Evolutionary conservation across 257 asterid genomes (phyloP), one percentile per base, ranked within the genome.

Genomic region (Striga asiatica): DNA sequence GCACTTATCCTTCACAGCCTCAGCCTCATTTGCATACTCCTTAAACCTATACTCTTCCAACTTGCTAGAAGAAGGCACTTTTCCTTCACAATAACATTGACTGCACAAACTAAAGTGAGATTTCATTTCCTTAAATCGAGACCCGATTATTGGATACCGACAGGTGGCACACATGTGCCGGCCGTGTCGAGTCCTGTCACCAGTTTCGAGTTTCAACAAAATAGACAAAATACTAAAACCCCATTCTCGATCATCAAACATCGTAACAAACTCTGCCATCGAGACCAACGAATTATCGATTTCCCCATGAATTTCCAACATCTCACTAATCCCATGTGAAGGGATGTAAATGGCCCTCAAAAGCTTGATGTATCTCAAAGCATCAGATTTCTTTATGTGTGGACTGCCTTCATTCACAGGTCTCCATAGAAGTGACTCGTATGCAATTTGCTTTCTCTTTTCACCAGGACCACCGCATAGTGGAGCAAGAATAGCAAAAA

Each of bases 211-310:
- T 80, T 78, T 92, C 78, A 83, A 8, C 14, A 92, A 58, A 3
- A 82, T 72, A 32, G 88, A 65, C 79, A 92, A 54, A 12, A 88
- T 83, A 24, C 97, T 78, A 41, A 92, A 92, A 0, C 95, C 99
- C 94, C 95, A 84, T 65, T 88, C 95, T 64, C 41, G 81, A 79
- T 92, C 97, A 65, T 88, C 97, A 56, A 92, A 85, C 93, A 92
- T 84, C 5, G 70, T 57, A 4, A 68, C 63, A 68, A 84, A 92
- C 45, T 92, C 97, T 0, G 74, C 50, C 20, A 78, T 66, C 20
- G 95, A 74, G 52, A 84, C 62, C 65, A 65, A 52, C 20, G 95
- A 75, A 31, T 67, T 61, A 47, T 82, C 95, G 1, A 34, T 47
- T 56, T 81, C 89, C 56, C 95, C 99, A 16, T 78, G 99, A 32